Base-by-base conservation (phyloP, 768 basidiomycete species). In the Termitomyces sp. region DNA sequence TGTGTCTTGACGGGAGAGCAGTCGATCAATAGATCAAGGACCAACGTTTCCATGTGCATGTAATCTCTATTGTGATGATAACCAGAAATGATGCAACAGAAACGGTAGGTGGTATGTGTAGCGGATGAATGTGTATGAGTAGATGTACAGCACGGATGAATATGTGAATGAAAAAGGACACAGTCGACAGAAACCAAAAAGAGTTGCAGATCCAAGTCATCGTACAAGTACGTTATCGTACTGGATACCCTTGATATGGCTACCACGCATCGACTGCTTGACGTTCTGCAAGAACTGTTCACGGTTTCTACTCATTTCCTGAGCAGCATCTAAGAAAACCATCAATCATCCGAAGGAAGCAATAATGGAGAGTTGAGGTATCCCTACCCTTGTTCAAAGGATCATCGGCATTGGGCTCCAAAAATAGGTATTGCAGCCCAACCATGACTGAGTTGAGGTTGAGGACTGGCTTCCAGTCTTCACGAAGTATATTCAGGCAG, bases 391-490 rank as follows among this genome's bases (percentile, higher is more conserved):
- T 99, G 82, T 99, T 99, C 70, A 99, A 72, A 15, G 97, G 97
- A 76, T 99, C 97, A 68, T 98, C 96, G 43, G 97, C 92, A 69
- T 99, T 99, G 14, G 97, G 97, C 75, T 99, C 97, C 60, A 99
- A 81, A 83, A 99, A 99, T 56, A 99, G 84, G 71, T 98, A 99
- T 74, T 99, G 97, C 60, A 99, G 76, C 40, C 97, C 97, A 62
- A 98, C 93, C 94, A 98, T 96, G 65, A 99, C 94, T 36, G 96
- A 93, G 73, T 95, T 98, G 56, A 99, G 81, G 75, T 98, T 98
- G 48, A 99, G 80, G 3, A 99, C 97, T 5, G 97, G 97, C 71
- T 99, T 99, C 97, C 97, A 99, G 77, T 99, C 97, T 79, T 99
- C 97, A 72, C 97, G 87, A 61, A 98, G 84, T 72, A 98, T 98